Conservation (phyloP, 108 stramenopile genomes). For the Bacterosira constricta region DNA sequence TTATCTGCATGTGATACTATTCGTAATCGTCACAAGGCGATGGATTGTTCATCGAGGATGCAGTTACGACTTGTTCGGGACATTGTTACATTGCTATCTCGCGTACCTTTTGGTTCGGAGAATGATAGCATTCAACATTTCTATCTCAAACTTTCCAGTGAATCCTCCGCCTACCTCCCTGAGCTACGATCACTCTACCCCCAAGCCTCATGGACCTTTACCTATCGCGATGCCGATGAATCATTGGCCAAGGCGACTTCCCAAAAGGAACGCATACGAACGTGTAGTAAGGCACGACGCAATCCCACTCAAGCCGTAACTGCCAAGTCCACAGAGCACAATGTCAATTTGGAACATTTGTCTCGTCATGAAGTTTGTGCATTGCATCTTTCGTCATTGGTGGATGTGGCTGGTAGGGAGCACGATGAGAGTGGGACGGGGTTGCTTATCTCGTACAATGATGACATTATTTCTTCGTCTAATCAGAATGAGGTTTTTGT, state of each 20-base stretch:
- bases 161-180: slow-evolving; percentile 1
- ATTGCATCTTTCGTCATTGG: slow-evolving; percentile 5
- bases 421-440: slow-evolving; percentile 2
- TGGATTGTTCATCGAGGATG: background rate
- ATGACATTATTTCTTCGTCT: background rate
- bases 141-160: slow-evolving; percentile 8
- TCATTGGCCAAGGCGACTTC: slow-evolving; percentile 14
- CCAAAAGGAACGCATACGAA: background rate
- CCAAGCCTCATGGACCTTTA: slow-evolving; percentile 3
- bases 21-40: background rate
- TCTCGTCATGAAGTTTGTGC: slow-evolving; percentile 12
- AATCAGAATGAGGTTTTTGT: background rate
- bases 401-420: background rate
- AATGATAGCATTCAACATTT: background rate
- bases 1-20: slow-evolving; percentile 11
- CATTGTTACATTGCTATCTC: background rate
- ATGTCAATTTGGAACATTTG: background rate
- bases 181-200: slow-evolving; percentile 2
- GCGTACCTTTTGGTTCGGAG: no score
- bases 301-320: background rate
- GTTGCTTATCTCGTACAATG: slow-evolving; percentile 11
- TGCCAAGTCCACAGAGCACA: background rate
- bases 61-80: slow-evolving; percentile 3
- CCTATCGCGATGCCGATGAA: slow-evolving; percentile 5
- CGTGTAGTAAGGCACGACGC: slow-evolving; percentile 1